Conservation (phyloP, 2,329 filamentous ascomycete genomes). For the Xylaria sp. region DNA sequence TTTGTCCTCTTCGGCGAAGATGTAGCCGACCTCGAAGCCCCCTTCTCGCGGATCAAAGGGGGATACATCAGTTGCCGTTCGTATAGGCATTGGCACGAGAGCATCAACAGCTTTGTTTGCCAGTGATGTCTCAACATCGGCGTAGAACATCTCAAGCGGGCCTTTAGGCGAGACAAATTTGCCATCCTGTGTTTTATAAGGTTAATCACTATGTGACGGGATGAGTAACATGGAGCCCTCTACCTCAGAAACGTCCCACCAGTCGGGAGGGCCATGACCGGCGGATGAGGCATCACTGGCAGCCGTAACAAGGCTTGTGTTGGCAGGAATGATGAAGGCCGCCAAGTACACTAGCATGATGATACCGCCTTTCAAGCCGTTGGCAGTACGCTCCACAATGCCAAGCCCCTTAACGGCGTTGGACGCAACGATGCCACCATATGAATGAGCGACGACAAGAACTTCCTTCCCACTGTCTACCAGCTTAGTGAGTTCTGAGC, state of each 20-base stretch:
- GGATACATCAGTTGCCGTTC: slow-evolving; percentile 4
- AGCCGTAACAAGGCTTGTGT: background rate
- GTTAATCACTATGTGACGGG: background rate
- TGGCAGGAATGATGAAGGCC: slow-evolving; percentile 13
- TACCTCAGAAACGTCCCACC: slow-evolving; percentile 8
- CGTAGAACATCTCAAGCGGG: slow-evolving; percentile 13
- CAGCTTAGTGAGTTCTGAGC: background rate
- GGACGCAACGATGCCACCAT: slow-evolving; percentile 19
- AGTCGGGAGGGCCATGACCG: background rate
- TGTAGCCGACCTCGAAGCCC: slow-evolving; percentile 23
- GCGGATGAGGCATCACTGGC: background rate
- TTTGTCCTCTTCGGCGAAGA: slow-evolving; percentile 24
- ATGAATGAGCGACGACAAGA: slow-evolving; percentile 28
- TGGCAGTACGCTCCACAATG: slow-evolving; percentile 13
- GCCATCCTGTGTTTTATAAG: background rate
- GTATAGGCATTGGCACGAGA: slow-evolving; percentile 10
- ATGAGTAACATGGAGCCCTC: background rate
- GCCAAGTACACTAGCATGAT: slow-evolving; percentile 23
- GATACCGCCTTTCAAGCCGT: slow-evolving; percentile 24
- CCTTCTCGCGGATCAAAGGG: slow-evolving; percentile 8
- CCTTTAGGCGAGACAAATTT: slow-evolving; percentile 1
- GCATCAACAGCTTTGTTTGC: slow-evolving; percentile 8
- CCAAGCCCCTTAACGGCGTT: slow-evolving; percentile 22
- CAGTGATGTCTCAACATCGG: slow-evolving; percentile 16
- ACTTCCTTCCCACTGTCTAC: slow-evolving; percentile 18